These are phyloP conservation scores for Gossypium lobatum DNA, from an alignment of 441 rosid species.

Conservation along the genomic window DNA sequence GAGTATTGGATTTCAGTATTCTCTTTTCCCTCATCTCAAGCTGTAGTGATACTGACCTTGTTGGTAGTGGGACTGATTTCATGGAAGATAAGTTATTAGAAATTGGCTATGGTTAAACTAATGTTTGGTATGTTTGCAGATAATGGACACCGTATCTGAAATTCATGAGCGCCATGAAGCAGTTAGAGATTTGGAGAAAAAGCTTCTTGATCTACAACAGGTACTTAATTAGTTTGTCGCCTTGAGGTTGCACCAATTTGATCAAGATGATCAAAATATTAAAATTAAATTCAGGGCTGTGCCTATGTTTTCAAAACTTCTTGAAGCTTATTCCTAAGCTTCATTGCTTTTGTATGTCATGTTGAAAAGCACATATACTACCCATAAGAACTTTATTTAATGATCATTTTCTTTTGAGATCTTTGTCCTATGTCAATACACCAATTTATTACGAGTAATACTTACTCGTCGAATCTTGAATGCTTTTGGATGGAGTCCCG, in stretches of 20 bases:
- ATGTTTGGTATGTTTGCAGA: conserved; percentile 34
- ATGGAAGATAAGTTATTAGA: conserved; percentile 5
- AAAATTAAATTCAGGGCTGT: not conserved
- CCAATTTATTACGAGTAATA: not conserved
- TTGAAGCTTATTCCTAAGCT: not conserved
- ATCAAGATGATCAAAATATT: not conserved
- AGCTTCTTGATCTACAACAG: conserved; percentile 94
- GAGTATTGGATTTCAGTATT: not conserved
- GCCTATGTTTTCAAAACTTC: not conserved
- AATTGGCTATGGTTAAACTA: not conserved
- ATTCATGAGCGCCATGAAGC: conserved; percentile 99
- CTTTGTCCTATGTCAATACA: not conserved
- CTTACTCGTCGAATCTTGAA: not conserved
- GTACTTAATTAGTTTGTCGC: conserved; percentile 28
- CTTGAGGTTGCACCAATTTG: not conserved
- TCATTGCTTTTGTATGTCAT: not conserved
- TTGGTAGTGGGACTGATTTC: not conserved
- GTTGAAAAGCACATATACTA: not conserved
- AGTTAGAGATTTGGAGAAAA: conserved; percentile 80
- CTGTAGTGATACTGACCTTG: not conserved
- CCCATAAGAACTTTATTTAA: not conserved
- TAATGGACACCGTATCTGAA: conserved; percentile 97
- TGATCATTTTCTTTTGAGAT: not conserved
- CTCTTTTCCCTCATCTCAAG: not conserved
- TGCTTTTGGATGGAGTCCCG: not conserved